Evolutionary conservation across 2,329 filamentous ascomycete species (phyloP), one percentile per base, ranked within the genome.

Genomic region (Alternaria sp.): DNA sequence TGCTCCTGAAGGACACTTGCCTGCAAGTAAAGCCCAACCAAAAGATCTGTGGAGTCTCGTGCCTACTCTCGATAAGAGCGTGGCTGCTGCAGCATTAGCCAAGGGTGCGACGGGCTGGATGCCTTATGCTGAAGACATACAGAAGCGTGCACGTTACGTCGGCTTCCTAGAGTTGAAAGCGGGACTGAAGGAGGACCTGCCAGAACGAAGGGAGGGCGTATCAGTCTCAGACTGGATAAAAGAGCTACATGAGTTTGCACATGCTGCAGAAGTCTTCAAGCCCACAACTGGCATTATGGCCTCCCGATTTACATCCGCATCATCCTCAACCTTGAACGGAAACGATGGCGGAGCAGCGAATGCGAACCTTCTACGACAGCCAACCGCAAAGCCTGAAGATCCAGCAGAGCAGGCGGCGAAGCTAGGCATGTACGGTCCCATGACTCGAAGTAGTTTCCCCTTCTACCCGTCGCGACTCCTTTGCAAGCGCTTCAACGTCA

Each of bases 401-500:
- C 90, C 94, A 0, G 93, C 93, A 11, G 91, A 94, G 75, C 90
- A 93, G 71, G 96, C 96, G 1, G 96, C 96, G 8, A 92, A 87
- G 73, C 83, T 97, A 76, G 94, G 93, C 61, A 97, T 98, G 94
- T 97, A 94, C 80, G 96, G 96, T 1, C 86, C 89, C 14, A 87
- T 98, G 88, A 99, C 96, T 4, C 86, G 96, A 65, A 88, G 86
- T 21, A 84, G 86, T 0, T 79, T 87, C 8, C 87, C 89, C 5
- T 98, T 97, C 79, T 90, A 90, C 71, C 96, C 96, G 1, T 90
- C 91, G 1, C 86, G 94, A 58, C 81, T 99, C 44, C 81, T 98
- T n/a, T 98, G 95, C 82, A 99, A 98, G 78, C 87, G 96, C 9
- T 97, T 99, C 81, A 94, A 94, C 71, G 91, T 98, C n/a, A 89